A percentile compares a stretch with the other conserved stretches of the same genome.
Conservation (phyloP, 164 flowering plant species). For the Chloranthus sessilifolius region DNA sequence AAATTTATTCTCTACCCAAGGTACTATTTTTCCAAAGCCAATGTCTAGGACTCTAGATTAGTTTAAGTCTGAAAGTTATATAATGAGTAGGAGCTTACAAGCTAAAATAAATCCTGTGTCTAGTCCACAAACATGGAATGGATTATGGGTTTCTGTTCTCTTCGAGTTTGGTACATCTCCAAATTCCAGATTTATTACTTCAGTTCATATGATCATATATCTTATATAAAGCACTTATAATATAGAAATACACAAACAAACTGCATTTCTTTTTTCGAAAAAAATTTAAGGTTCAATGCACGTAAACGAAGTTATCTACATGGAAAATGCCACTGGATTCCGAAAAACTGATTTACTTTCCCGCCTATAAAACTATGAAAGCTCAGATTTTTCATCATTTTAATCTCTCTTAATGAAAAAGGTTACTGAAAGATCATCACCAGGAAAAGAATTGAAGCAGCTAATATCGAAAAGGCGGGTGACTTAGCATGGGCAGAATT, state of each 20-base stretch:
- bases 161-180: too few species aligned
- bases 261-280: neutral
- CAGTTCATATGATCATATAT: constrained; percentile 1
- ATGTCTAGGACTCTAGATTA: too few species aligned
- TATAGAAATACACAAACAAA: too few species aligned
- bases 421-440: constrained; percentile 20
- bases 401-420: neutral
- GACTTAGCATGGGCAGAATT: constrained; percentile 35
- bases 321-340: neutral
- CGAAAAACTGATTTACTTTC: constrained; percentile 5
- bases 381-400: neutral
- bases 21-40: too few species aligned
- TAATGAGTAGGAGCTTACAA: too few species aligned
- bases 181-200: neutral
- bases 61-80: too few species aligned
- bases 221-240: too few species aligned
- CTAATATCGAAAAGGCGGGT: constrained; percentile 12
- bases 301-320: neutral
- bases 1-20: too few species aligned
- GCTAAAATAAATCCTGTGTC: too few species aligned
- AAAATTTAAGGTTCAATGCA: neutral
- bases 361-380: constrained; percentile 4
- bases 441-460: constrained; percentile 20
- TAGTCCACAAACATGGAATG: too few species aligned
- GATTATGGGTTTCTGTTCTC: too few species aligned